Conservation (phyloP, 345 rosid species). For the Populus nigra region DNA sequence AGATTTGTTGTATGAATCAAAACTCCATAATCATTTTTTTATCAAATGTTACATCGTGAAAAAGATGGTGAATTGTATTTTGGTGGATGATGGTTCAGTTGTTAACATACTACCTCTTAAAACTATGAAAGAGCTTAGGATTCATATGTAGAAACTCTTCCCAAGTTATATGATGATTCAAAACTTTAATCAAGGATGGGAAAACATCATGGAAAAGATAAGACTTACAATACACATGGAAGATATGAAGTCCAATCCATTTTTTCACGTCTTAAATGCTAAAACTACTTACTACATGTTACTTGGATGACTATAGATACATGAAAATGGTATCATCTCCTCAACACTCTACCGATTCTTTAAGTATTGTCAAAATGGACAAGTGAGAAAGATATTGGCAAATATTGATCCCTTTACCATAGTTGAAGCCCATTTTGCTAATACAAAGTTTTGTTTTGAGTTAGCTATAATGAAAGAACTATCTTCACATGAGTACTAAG, state of each 20-base stretch:
- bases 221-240: neutral
- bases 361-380: neutral
- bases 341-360: conserved; percentile 1
- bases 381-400: neutral
- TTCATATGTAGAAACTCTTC: neutral
- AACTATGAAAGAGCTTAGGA: neutral
- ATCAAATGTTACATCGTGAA: neutral
- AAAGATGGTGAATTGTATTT: neutral
- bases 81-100: neutral
- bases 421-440: neutral
- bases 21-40: neutral
- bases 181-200: neutral
- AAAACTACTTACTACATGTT: neutral
- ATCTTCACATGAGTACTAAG: too few relatives aligned
- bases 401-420: neutral
- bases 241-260: neutral
- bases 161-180: neutral
- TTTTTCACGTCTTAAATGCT: neutral
- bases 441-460: neutral
- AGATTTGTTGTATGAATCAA: neutral
- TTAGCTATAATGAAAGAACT: too few relatives aligned
- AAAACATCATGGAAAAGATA: neutral
- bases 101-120: neutral
- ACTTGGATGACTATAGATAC: neutral
- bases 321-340: neutral